These are phyloP conservation scores for Ganoderma sinense DNA, from an alignment of 1,284 basidiomycete genomes.

Conservation along the genomic window DNA sequence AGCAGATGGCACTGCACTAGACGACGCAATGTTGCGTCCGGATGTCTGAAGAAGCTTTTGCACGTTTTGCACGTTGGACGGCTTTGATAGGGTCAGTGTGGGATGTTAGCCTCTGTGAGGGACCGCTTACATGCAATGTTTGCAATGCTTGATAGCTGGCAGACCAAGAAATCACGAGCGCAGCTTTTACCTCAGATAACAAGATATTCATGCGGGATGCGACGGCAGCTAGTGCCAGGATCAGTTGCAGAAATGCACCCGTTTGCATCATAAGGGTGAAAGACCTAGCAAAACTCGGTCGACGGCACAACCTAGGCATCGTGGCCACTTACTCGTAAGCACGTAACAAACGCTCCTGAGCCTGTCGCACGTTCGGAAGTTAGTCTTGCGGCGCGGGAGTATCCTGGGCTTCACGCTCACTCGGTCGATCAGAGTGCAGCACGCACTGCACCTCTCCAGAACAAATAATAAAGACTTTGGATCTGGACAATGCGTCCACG, in stretches of 20 bases:
- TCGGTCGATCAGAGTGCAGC: constrained; percentile 51
- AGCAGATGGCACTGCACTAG: neutral
- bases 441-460: constrained; percentile 45
- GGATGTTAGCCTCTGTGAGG: neutral
- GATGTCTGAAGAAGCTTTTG: constrained; percentile 4
- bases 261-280: constrained; percentile 70
- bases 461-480: constrained; percentile 42
- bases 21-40: neutral
- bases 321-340: constrained; percentile 55
- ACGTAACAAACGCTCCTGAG: constrained; percentile 50
- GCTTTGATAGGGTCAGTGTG: constrained; percentile 4
- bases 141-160: constrained; percentile 40
- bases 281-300: constrained; percentile 49
- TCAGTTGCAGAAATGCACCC: constrained; percentile 73
- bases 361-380: constrained; percentile 45
- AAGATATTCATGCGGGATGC: constrained; percentile 62
- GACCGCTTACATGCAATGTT: constrained; percentile 36
- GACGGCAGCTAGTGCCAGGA: constrained; percentile 66
- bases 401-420: constrained; percentile 40
- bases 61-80: constrained; percentile 16
- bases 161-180: constrained; percentile 41
- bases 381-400: constrained; percentile 7
- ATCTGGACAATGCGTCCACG: constrained; percentile 69
- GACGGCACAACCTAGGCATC: constrained; percentile 1
- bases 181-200: constrained; percentile 51